Base-by-base conservation (phyloP, 495 filamentous ascomycete genomes). In the Aspergillus bridgeri region DNA sequence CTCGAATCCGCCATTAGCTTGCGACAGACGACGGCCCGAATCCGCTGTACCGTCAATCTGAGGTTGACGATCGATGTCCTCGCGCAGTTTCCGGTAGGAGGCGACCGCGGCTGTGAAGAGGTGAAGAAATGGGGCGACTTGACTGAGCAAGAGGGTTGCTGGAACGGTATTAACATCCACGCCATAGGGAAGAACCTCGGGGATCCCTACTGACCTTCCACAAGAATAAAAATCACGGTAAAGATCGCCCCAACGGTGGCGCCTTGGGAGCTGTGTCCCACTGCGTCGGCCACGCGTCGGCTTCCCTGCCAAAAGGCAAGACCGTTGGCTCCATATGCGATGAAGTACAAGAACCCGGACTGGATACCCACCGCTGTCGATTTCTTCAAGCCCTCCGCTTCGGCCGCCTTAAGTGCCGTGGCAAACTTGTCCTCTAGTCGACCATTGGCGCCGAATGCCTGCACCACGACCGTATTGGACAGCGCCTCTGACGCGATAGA, bases 281-380 rank as follows among this genome's bases (percentile, higher is more conserved):
- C 74, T 9, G 75, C 71, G 52, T 77, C 64, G 19, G 80, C 81
- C 51, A 87, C 78, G 17, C 73, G 72, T 42, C 67, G 69, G 57
- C 79, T 81, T 18, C 84, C 86, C 61, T 88, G 80, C 83, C 83
- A 89, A 57, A 86, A 88, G 2, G 86, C 85, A 18, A 89, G 68
- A 42, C 80, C 85, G 61, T 86, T 86, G 3, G 82, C 85, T 15
- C 80, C 75, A 59, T 83, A 87, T 7, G 82, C 82, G 54, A 87
- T 79, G 56, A 89, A 88, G 59, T 87, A 89, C 20, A 89, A 65
- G 19, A 84, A 60, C n/a, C 86, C 85, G n/a, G 83, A 76, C 55
- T 87, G 83, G 2, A 82, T 68, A 11, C 81, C 86, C n/a, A 79
- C 72, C 0, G 80, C 82, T 2, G 77, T 57, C 5, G 82, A 80